Evolutionary conservation across 495 filamentous ascomycete genomes (phyloP), one percentile per base, ranked within the genome.

Genomic region (Letharia lupina): DNA sequence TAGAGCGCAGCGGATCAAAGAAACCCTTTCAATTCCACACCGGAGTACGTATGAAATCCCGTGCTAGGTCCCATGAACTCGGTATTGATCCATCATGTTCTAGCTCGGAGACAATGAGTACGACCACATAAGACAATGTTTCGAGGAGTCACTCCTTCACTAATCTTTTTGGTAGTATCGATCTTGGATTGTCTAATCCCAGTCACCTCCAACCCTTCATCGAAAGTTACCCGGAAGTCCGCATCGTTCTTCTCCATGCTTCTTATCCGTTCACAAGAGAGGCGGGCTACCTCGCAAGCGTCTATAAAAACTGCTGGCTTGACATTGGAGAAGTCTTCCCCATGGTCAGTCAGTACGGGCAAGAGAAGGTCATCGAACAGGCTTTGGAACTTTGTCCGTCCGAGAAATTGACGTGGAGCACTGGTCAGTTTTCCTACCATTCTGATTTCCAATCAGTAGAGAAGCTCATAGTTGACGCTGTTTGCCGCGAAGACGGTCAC

Each of bases 21-120:
- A 94, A 94, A 70, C 90, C 92, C 2, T 72, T 96, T 40, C 91
- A 96, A 70, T 89, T 96, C 65, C 91, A 96, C 70, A 93, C 90
- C 0, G 92, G 92, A 0, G 52, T 56, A 56, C 52, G 52, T 56
- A 56, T 20, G 18, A 5, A 5, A 35, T 35, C 5, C 31, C 31
- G 28, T 37, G 50, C 9, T 54, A 48, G 23, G 31, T 31, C 35
- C 31, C 28, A 16, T 20, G 18, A 18, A 35, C 6, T 56, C 13
- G 13, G 18, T 56, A 18, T 35, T 56, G 6, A 56, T 20, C 4
- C 31, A 16, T 18, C 52, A 56, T 15, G 13, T 35, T 18, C 13
- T 56, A 56, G 52, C 79, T 96, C 2, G 92, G 91, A 0, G 91
- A 96, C 70, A 90, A 88, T 68, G 91, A 95, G 52, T 56, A 56